phyloP scores from a whole-genome alignment of 768 basidiomycete genomes.

The Cystobasidium tubakii region DNA sequence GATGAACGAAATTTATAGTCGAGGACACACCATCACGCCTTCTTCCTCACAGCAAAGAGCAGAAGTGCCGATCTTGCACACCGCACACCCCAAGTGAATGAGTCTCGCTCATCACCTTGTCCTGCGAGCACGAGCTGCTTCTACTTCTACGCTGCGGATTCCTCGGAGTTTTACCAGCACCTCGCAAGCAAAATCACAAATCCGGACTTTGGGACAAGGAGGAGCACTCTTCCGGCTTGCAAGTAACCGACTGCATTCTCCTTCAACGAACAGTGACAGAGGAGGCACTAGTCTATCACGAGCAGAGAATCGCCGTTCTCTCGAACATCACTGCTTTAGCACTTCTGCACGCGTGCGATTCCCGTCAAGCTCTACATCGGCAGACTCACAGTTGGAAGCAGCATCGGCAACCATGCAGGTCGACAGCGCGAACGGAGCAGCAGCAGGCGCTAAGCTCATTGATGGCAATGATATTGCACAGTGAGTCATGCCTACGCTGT shows the following conservation, averaged over 20 bases:
- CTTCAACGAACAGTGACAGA: too few species aligned
- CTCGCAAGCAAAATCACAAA: neutral
- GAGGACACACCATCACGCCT: too few species aligned
- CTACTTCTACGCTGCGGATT: neutral
- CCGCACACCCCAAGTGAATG: too few species aligned
- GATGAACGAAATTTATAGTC: too few species aligned
- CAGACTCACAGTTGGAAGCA: neutral
- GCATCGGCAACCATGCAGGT: neutral
- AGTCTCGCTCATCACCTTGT: neutral
- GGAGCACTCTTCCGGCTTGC: neutral
- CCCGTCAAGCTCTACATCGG: too few species aligned
- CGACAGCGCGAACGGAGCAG: neutral
- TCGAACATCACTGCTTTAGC: neutral
- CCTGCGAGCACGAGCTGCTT: too few species aligned
- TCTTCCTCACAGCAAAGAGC: too few species aligned
- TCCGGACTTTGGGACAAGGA: neutral
- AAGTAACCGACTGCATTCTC: neutral
- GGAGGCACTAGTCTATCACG: too few species aligned
- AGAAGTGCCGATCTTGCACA: too few species aligned
- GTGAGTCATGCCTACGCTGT: constrained; percentile 52
- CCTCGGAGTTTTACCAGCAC: neutral
- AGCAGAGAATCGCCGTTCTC: too few species aligned
- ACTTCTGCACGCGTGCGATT: neutral
- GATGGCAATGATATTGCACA: constrained; percentile 80
- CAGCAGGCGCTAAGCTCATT: constrained; percentile 62